phyloP scores from a whole-genome alignment of 129 eudicot genomes.

The Tagetes erecta region DNA sequence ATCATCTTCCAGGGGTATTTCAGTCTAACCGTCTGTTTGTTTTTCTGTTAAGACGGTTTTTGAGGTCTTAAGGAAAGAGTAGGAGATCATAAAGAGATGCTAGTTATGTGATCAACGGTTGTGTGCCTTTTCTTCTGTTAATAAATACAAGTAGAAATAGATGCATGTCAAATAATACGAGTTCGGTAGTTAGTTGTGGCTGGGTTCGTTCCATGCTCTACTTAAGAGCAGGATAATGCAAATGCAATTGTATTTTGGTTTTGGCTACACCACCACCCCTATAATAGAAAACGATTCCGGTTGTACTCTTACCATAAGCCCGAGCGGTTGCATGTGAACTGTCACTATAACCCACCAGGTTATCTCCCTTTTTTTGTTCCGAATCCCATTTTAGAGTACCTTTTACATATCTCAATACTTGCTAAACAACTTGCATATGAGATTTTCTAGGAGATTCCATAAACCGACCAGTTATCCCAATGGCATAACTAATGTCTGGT shows the following conservation, averaged over 20 bases:
- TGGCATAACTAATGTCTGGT: background rate
- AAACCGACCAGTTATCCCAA: too few relatives aligned
- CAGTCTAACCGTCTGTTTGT: slow-evolving; percentile 42
- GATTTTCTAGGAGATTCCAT: too few relatives aligned
- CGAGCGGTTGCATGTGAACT: too few relatives aligned
- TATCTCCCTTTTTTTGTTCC: too few relatives aligned
- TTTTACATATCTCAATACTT: too few relatives aligned
- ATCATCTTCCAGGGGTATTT: slow-evolving; percentile 65
- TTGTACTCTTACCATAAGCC: too few relatives aligned
- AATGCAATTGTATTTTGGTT: too few relatives aligned
- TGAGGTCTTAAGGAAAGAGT: slow-evolving; percentile 19
- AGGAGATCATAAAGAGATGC: background rate
- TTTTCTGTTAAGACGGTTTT: slow-evolving; percentile 26
- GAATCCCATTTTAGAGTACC: too few relatives aligned
- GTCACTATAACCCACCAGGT: too few relatives aligned
- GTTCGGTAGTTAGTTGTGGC: background rate
- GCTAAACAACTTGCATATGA: background rate
- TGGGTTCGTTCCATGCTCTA: background rate
- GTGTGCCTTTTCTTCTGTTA: background rate
- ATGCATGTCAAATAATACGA: background rate
- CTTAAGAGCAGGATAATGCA: too few relatives aligned
- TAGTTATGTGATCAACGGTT: background rate
- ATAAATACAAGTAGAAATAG: background rate
- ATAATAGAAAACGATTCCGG: too few relatives aligned
- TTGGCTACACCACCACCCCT: too few relatives aligned